phyloP scores from a whole-genome alignment of 1,284 basidiomycete genomes.

The Tilletia horrida region DNA sequence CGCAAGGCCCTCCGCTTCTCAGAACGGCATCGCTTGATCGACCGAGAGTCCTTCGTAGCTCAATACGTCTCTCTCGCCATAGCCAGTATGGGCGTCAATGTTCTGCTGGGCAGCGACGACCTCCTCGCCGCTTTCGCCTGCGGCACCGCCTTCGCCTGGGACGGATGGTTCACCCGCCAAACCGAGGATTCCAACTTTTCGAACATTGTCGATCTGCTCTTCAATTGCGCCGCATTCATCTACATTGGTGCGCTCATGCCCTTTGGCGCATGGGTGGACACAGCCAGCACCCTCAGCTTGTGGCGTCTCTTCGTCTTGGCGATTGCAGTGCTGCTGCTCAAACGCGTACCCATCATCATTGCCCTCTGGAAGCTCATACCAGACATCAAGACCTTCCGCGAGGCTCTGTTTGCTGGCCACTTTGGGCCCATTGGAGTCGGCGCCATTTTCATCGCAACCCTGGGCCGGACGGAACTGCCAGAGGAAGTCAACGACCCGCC shows the following conservation, averaged over 20 bases:
- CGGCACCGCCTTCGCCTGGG: slow-evolving; percentile 96
- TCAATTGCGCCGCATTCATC: slow-evolving; percentile 53
- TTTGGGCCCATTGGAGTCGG: slow-evolving; percentile 55
- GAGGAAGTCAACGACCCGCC: slow-evolving; percentile 46
- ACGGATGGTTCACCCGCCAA: slow-evolving; percentile 54
- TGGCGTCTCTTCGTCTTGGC: slow-evolving; percentile 50
- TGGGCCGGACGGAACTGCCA: slow-evolving; percentile 44
- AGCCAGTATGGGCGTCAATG: slow-evolving; percentile 67
- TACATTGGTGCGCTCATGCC: slow-evolving; percentile 55
- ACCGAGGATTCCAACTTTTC: slow-evolving; percentile 68
- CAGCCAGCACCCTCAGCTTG: slow-evolving; percentile 39
- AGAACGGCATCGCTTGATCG: slow-evolving; percentile 81
- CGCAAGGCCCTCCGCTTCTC: slow-evolving; percentile 94
- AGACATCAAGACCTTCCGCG: slow-evolving; percentile 54
- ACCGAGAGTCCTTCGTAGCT: slow-evolving; percentile 88
- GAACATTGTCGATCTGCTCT: slow-evolving; percentile 84
- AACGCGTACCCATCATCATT: slow-evolving; percentile 52
- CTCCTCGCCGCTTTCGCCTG: slow-evolving; percentile 76
- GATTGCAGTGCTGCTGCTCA: slow-evolving; percentile 46
- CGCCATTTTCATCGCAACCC: slow-evolving; percentile 52
- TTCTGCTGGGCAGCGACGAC: slow-evolving; percentile 52
- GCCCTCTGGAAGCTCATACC: slow-evolving; percentile 53
- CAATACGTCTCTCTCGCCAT: slow-evolving; percentile 80
- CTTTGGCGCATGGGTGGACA: slow-evolving; percentile 38
- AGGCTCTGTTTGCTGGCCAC: slow-evolving; percentile 53